Evolutionary conservation across 139 green algal genomes (phyloP).

Genomic region (Asterochloris sp.): DNA sequence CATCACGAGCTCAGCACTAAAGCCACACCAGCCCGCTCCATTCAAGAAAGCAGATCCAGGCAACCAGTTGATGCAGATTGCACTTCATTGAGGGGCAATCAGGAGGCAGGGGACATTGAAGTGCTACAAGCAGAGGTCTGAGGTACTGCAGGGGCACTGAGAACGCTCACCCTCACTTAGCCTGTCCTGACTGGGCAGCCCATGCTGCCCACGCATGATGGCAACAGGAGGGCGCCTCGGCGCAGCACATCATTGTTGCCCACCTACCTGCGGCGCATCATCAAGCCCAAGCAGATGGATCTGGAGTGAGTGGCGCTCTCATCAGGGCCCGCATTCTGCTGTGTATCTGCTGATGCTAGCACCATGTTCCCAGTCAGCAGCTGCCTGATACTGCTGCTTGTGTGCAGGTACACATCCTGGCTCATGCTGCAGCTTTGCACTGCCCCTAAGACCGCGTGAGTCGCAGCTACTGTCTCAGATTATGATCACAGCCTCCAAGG

Average conservation of each 20-base stretch:
- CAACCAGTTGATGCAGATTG: too few relatives aligned
- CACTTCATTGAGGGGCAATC: too few relatives aligned
- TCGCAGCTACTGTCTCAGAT: not conserved
- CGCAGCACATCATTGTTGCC: conserved; percentile 22
- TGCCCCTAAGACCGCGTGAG: conserved; percentile 88
- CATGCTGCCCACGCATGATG: conserved; percentile 13
- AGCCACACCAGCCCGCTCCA: too few relatives aligned
- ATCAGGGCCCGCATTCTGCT: too few relatives aligned
- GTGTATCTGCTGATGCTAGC: too few relatives aligned
- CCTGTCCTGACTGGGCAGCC: too few relatives aligned
- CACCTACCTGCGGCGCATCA: conserved; percentile 68
- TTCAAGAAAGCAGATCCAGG: too few relatives aligned
- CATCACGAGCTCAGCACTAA: too few relatives aligned
- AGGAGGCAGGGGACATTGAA: too few relatives aligned
- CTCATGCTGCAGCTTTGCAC: conserved; percentile 92
- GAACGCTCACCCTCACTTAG: too few relatives aligned
- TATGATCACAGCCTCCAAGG: not conserved
- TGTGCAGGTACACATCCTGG: conserved; percentile 89
- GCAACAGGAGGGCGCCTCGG: not conserved
- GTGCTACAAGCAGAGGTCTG: too few relatives aligned
- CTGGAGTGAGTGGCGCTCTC: conserved; percentile 58
- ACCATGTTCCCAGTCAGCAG: conserved; percentile 6
- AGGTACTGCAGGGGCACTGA: too few relatives aligned
- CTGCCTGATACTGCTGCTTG: conserved; percentile 1
- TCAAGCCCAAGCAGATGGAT: conserved; percentile 85